phyloP scores from a whole-genome alignment of 2,329 filamentous ascomycete genomes.

The Trichoderma asperellum region DNA sequence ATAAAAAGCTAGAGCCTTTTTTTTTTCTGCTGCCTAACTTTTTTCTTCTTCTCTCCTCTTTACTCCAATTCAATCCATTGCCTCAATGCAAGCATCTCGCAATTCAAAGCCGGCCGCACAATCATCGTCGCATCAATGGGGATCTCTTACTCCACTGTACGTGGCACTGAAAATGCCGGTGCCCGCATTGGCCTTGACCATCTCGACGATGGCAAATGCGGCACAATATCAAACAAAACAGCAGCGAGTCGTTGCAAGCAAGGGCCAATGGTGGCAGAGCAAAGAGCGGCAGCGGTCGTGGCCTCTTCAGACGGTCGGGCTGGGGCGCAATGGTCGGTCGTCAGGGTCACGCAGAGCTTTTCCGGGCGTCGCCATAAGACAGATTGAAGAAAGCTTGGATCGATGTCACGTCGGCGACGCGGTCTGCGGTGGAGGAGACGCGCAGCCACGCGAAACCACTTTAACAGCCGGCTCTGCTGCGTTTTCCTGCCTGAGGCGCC shows the following conservation, averaged over 20 bases:
- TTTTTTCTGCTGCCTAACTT: neutral
- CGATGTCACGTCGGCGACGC: constrained; percentile 46
- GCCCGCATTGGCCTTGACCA: constrained; percentile 52
- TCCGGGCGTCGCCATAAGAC: constrained; percentile 11
- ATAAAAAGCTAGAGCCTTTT: too few relatives aligned
- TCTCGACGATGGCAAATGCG: constrained; percentile 38
- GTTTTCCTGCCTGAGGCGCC: constrained; percentile 42
- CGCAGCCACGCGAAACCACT: constrained; percentile 45
- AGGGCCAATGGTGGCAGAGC: constrained; percentile 4
- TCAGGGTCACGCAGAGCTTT: constrained; percentile 22
- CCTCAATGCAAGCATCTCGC: neutral
- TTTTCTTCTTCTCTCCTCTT: neutral
- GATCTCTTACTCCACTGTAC: constrained; percentile 64
- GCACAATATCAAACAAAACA: neutral
- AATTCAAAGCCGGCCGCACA: neutral
- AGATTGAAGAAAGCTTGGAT: constrained; percentile 32
- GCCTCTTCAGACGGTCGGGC: neutral
- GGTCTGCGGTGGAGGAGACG: constrained; percentile 41
- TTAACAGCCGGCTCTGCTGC: constrained; percentile 35
- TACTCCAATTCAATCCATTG: neutral
- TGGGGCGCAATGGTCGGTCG: constrained; percentile 2
- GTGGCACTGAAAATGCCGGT: constrained; percentile 68
- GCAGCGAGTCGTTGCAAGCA: constrained; percentile 24
- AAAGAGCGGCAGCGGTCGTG: neutral
- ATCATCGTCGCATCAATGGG: neutral